These are phyloP conservation scores for Acer negundo DNA, from an alignment of 345 rosid species.

Conservation along the genomic window DNA sequence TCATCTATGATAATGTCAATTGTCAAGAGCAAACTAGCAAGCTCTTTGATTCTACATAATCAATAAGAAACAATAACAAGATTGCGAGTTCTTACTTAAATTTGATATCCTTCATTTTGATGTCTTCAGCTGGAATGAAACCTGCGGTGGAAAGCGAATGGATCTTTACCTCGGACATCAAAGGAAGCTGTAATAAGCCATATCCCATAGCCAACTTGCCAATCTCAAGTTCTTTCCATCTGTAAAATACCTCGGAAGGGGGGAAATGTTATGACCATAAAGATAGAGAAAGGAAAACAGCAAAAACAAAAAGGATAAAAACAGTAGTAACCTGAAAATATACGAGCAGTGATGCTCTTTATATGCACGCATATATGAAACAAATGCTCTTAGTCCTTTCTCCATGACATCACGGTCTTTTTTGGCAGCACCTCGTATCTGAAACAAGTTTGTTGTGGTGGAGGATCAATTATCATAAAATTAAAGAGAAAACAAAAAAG, in stretches of 20 bases:
- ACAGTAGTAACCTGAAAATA: slow-evolving; percentile 66
- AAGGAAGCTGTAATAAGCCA: slow-evolving; percentile 87
- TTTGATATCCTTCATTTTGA: no score
- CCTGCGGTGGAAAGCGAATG: slow-evolving; percentile 71
- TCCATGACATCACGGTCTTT: slow-evolving; percentile 89
- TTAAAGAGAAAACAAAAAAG: neutral
- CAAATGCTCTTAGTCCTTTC: slow-evolving; percentile 90
- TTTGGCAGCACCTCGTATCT: slow-evolving; percentile 72
- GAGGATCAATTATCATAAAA: neutral
- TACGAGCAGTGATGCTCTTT: slow-evolving; percentile 86
- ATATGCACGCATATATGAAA: slow-evolving; percentile 84
- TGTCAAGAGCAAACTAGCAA: no score
- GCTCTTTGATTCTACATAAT: no score
- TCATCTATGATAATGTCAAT: no score
- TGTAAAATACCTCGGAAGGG: slow-evolving; percentile 12
- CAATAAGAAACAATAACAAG: no score
- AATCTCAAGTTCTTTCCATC: slow-evolving; percentile 86
- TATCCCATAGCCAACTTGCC: slow-evolving; percentile 95
- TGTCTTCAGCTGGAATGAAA: slow-evolving; percentile 33
- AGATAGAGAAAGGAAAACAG: neutral
- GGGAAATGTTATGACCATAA: neutral
- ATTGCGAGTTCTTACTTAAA: no score
- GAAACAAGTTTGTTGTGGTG: slow-evolving; percentile 26
- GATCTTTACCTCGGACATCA: slow-evolving; percentile 85
- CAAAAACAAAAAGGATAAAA: neutral